These are phyloP conservation scores for Pezicula radicicola DNA, from an alignment of 2,329 filamentous ascomycete genomes.

Conservation along the genomic window DNA sequence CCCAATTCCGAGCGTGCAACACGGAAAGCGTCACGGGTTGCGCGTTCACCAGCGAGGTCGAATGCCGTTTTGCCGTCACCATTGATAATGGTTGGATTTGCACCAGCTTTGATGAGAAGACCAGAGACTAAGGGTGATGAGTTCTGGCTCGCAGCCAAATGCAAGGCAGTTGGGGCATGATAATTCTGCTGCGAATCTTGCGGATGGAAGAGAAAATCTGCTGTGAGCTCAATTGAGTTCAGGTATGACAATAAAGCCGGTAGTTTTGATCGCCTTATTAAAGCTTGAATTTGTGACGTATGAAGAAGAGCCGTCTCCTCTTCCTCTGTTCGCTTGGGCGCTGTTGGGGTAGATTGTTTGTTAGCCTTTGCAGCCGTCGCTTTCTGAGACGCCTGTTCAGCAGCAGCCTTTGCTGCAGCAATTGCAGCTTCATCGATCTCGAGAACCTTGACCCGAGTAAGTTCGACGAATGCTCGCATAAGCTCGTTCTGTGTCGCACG, in stretches of 20 bases:
- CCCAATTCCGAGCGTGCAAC: slow-evolving; percentile 81
- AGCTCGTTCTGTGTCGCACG: slow-evolving; percentile 91
- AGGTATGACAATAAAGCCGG: slow-evolving; percentile 85
- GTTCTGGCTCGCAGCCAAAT: slow-evolving; percentile 81
- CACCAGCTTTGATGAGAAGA: slow-evolving; percentile 69
- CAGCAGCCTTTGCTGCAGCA: slow-evolving; percentile 43
- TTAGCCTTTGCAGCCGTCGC: slow-evolving; percentile 32
- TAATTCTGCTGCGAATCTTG: slow-evolving; percentile 63
- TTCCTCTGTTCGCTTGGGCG: slow-evolving; percentile 69
- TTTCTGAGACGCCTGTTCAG: slow-evolving; percentile 43
- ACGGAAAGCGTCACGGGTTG: slow-evolving; percentile 87
- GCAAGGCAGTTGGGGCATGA: slow-evolving; percentile 76
- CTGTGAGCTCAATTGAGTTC: slow-evolving; percentile 66
- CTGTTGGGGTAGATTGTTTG: slow-evolving; percentile 44
- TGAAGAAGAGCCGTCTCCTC: slow-evolving; percentile 81
- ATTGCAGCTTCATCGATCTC: slow-evolving; percentile 69
- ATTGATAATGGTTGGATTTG: slow-evolving; percentile 70
- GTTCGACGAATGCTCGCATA: slow-evolving; percentile 90
- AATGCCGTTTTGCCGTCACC: slow-evolving; percentile 81
- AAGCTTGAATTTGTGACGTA: slow-evolving; percentile 82
- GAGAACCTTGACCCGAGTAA: slow-evolving; percentile 84
- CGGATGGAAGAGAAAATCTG: slow-evolving; percentile 76
- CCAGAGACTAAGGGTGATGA: slow-evolving; percentile 73
- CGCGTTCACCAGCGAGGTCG: slow-evolving; percentile 80
- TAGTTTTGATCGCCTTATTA: slow-evolving; percentile 86